Conservation (phyloP, 345 rosid species). For the Heritiera littoralis region DNA sequence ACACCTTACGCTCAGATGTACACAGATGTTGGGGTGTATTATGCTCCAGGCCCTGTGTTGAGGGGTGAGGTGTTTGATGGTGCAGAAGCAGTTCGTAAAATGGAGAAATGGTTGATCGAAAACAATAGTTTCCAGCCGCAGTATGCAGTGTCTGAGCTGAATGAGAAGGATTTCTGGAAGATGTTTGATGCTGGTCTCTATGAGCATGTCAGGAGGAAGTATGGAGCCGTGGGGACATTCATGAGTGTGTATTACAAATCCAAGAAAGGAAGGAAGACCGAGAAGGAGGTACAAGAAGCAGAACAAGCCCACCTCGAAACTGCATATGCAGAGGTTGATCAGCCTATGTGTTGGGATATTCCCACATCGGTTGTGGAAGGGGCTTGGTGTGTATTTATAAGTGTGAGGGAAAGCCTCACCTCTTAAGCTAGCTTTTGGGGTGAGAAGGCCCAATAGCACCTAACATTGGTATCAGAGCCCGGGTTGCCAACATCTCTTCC, state of each 20-base stretch:
- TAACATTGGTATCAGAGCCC: too few relatives aligned
- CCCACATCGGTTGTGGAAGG: too few relatives aligned
- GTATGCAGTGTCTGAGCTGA: constrained; percentile 91
- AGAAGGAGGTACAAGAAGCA: constrained; percentile 96
- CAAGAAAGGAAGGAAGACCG: constrained; percentile 98
- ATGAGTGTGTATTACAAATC: constrained; percentile 97
- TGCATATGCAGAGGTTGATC: constrained; percentile 54
- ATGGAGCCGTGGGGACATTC: constrained; percentile 92
- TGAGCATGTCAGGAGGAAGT: constrained; percentile 83
- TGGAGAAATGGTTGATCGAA: constrained; percentile 95
- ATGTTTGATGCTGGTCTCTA: constrained; percentile 89
- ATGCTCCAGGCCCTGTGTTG: constrained; percentile 88
- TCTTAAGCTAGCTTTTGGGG: too few relatives aligned
- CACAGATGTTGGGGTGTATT: constrained; percentile 95
- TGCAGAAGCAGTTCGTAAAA: constrained; percentile 68
- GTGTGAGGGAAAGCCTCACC: too few relatives aligned
- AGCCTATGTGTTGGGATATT: too few relatives aligned
- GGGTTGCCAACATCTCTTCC: too few relatives aligned
- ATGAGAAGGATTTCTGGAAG: constrained; percentile 91
- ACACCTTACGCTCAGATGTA: constrained; percentile 90
- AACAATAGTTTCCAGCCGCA: constrained; percentile 97
- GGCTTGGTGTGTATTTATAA: too few relatives aligned
- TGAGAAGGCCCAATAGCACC: too few relatives aligned
- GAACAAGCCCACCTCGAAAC: constrained; percentile 84
- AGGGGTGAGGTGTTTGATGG: constrained; percentile 96